Evolutionary conservation across 441 rosid species (phyloP).

Genomic region (Aquilaria agallochum): DNA sequence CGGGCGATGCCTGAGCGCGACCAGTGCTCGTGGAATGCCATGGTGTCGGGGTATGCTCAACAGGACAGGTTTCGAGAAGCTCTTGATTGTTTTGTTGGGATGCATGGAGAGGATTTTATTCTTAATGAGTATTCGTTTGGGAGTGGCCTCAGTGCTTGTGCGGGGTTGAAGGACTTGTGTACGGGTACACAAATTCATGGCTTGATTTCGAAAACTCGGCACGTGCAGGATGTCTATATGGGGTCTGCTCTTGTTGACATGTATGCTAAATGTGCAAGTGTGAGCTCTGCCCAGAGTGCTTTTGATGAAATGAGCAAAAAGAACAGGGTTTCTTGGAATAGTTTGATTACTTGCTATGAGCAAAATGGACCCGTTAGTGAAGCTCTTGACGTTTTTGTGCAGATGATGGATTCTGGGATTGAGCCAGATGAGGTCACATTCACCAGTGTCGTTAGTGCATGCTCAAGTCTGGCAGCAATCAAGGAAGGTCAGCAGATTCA

Average conservation of each 20-base stretch:
- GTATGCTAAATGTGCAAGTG: constrained; percentile 71
- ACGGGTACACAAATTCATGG: constrained; percentile 64
- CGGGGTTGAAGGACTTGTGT: constrained; percentile 36
- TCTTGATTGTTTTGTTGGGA: constrained; percentile 41
- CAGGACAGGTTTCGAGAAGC: constrained; percentile 55
- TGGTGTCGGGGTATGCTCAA: constrained; percentile 71
- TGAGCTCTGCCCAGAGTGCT: constrained; percentile 42
- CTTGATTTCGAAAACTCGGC: constrained; percentile 43
- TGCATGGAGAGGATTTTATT: constrained; percentile 49
- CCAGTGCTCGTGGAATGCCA: constrained; percentile 76
- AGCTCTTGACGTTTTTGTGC: constrained; percentile 51
- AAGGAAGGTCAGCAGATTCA: constrained; percentile 64
- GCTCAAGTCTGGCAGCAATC: constrained; percentile 55
- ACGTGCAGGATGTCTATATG: constrained; percentile 46
- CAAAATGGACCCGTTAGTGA: constrained; percentile 68
- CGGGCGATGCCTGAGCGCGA: constrained; percentile 50
- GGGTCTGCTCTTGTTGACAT: constrained; percentile 78
- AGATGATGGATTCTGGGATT: constrained; percentile 46
- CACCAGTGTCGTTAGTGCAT: constrained; percentile 76
- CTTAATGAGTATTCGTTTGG: constrained; percentile 61
- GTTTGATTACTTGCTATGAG: constrained; percentile 76
- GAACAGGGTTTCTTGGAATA: constrained; percentile 82
- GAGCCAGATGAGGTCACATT: constrained; percentile 69
- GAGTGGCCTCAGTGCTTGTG: constrained; percentile 67
- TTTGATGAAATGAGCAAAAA: constrained; percentile 52